phyloP scores from a whole-genome alignment of 495 filamentous ascomycete species.

The Neurospora sp. region DNA sequence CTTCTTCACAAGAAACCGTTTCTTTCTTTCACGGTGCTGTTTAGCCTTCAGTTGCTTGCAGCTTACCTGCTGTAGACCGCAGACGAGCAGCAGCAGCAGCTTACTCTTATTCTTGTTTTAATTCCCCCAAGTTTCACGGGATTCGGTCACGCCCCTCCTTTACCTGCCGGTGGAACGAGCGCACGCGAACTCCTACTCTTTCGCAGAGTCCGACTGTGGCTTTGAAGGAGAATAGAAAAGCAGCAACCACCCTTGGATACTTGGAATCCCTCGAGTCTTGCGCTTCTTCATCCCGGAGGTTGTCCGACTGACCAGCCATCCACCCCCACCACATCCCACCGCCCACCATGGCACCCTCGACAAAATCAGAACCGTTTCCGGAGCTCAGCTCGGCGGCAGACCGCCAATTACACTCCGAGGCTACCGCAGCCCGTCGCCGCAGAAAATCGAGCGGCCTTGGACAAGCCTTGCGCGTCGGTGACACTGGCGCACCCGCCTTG shows the following conservation, averaged over 20 bases:
- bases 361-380: conserved; percentile 34
- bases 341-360: not conserved
- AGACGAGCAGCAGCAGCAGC: not conserved
- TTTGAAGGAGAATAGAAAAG: not conserved
- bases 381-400: conserved; percentile 33
- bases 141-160: not conserved
- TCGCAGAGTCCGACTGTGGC: not conserved
- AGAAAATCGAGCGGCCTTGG: conserved; percentile 41
- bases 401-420: conserved; percentile 20
- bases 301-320: not conserved
- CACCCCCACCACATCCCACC: not conserved
- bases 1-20: not conserved
- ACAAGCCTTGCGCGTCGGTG: conserved; percentile 33
- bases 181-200: not conserved
- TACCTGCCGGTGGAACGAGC: not conserved
- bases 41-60: not conserved
- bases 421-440: conserved; percentile 28
- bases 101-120: not conserved
- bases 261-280: not conserved
- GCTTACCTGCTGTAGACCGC: not conserved
- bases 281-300: not conserved
- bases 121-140: not conserved
- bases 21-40: not conserved
- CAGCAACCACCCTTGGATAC: not conserved
- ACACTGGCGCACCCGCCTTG: conserved; percentile 38